phyloP scores from a whole-genome alignment of 768 basidiomycete genomes.

The Tulasnella sp. region DNA sequence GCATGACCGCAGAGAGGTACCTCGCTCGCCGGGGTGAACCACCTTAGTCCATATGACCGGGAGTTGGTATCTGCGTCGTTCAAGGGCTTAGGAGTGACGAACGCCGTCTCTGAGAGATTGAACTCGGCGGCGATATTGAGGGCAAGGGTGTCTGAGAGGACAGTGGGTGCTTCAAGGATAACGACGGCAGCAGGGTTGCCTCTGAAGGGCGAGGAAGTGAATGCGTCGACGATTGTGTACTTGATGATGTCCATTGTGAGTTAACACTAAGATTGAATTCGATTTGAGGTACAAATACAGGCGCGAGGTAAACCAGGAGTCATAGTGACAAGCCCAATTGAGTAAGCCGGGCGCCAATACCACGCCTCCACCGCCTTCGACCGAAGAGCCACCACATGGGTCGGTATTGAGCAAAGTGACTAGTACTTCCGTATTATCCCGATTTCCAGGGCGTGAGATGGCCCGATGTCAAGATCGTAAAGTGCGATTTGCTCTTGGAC shows the following conservation, averaged over 20 bases:
- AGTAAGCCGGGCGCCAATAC: too few species aligned
- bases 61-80: neutral
- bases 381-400: too few species aligned
- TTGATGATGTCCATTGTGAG: neutral
- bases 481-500: too few species aligned
- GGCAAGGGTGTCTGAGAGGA: conserved; percentile 15
- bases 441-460: too few species aligned
- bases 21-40: conserved; percentile 26
- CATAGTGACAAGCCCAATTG: too few species aligned
- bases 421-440: too few species aligned
- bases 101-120: conserved; percentile 25
- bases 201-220: conserved; percentile 23
- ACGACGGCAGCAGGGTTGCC: conserved; percentile 31
- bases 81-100: neutral
- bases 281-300: neutral
- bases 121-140: conserved; percentile 22
- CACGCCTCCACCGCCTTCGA: too few species aligned
- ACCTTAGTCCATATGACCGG: conserved; percentile 22
- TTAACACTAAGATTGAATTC: neutral
- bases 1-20: conserved; percentile 29
- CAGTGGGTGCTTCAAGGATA: conserved; percentile 16
- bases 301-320: too few species aligned
- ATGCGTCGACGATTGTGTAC: conserved; percentile 27
- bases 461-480: too few species aligned
- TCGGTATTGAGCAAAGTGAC: too few species aligned